Base-by-base conservation (phyloP, 179 eudicot species). In the Gypsophila paniculata region DNA sequence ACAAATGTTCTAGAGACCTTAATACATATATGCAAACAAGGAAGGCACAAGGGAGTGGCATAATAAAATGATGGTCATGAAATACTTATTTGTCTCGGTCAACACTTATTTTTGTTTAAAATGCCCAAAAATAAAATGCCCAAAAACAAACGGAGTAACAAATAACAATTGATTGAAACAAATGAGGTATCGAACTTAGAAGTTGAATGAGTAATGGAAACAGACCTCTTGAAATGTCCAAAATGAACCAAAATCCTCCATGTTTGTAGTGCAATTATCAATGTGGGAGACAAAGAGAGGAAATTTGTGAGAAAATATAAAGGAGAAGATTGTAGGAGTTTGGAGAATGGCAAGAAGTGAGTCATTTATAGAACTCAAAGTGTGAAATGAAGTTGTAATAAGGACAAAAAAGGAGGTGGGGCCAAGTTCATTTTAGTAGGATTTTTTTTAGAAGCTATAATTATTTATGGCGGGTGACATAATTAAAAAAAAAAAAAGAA, bases 161-260 rank as follows among this genome's bases (percentile, higher is more conserved):
- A 6, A 6, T 42, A 42, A 42, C 11, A 9, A 42, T 6, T 6
- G 46, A 42, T 8, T 9, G 3, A 42, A 9, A 42, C 46, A 8
- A 42, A 53, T 9, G 46, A 26, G 48, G n/a, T 6, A 65, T 5
- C 17, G 49, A 66, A 21, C 6, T 10, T 17, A 32, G 9, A 57
- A 65, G 1, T 42, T 17, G 46, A 62, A 0, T 0, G 12, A 34
- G 22, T 12, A 32, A 54, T 36, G 55, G 25, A 49, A 23, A 57
- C 80, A 51, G 51, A 82, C 85, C 80, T 82, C 85, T 59, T 74
- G 78, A 53, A 73, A 61, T 22, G 49, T 55, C 78, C 78, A 82
- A 8, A 82, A 36, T 57, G 72, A 67, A 34, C 60, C 66, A 34
- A 82, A 44, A 36, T 82, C 81, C 38, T 82, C 83, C 85, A 82